Evolutionary conservation across 768 basidiomycete species (phyloP).

Genomic region (Tricholoma bakamatsutake): DNA sequence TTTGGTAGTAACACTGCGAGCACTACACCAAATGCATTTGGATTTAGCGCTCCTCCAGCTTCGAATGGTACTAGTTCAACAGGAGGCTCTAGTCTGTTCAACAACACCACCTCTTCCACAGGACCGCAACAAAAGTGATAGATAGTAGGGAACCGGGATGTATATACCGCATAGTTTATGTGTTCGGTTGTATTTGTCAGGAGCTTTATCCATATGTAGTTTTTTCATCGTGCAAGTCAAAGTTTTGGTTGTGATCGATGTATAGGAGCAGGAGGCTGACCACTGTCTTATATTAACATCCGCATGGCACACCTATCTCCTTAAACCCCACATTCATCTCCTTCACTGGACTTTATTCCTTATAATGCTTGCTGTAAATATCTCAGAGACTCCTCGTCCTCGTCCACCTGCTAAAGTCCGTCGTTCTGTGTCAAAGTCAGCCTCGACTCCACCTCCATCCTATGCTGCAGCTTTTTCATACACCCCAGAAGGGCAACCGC

Average conservation of each 20-base stretch:
- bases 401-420: constrained; percentile 66
- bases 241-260: not conserved
- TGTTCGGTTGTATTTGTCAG: too few species aligned
- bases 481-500: constrained; percentile 19
- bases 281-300: not conserved
- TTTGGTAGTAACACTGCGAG: constrained; percentile 14
- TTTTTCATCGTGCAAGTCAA: too few species aligned
- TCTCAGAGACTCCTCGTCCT: constrained; percentile 53
- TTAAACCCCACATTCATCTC: constrained; percentile 4
- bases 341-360: not conserved
- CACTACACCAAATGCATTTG: constrained; percentile 22
- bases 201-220: too few species aligned
- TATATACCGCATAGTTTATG: too few species aligned
- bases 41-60: constrained; percentile 20
- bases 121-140: constrained; percentile 24
- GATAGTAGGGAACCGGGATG: not conserved
- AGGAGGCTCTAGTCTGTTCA: constrained; percentile 12
- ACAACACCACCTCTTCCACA: constrained; percentile 12
- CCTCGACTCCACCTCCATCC: constrained; percentile 30
- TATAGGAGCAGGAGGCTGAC: constrained; percentile 4
- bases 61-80: not conserved
- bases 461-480: constrained; percentile 42
- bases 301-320: not conserved
- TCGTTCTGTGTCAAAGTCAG: constrained; percentile 34
- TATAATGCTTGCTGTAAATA: constrained; percentile 30